These are phyloP conservation scores for Aphanomyces euteiches DNA, from an alignment of 352 stramenopile genomes.

Conservation along the genomic window DNA sequence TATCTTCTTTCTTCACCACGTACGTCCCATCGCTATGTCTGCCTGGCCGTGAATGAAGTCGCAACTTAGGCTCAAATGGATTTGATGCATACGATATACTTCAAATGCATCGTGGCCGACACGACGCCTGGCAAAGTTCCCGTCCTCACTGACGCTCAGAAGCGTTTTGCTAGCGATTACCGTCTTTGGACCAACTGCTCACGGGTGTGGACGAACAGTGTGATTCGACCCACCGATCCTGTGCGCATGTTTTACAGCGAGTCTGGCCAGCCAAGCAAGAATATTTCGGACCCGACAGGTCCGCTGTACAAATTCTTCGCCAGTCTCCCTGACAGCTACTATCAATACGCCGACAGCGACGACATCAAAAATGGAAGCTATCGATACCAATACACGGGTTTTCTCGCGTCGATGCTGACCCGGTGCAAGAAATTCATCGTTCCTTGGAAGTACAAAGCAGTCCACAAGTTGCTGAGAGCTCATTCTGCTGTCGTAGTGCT, in stretches of 20 bases:
- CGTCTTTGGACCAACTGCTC: constrained; percentile 11
- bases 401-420: constrained; percentile 45
- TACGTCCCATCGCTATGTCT: not conserved
- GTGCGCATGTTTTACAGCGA: constrained; percentile 9
- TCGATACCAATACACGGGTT: constrained; percentile 62
- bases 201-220: not conserved
- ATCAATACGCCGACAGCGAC: constrained; percentile 1
- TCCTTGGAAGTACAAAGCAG: not conserved
- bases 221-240: not conserved
- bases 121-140: not conserved
- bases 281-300: not conserved
- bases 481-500: not conserved
- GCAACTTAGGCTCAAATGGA: constrained; percentile 6
- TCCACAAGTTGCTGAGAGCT: not conserved
- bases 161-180: not conserved
- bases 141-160: not conserved
- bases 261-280: not conserved
- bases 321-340: not conserved
- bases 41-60: not conserved
- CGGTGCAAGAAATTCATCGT: constrained; percentile 38
- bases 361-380: constrained; percentile 67
- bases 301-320: constrained; percentile 39
- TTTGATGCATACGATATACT: constrained; percentile 21
- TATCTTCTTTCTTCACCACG: constrained; percentile 71
- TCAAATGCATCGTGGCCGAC: constrained; percentile 3